phyloP scores from a whole-genome alignment of 768 basidiomycete species.

The Krasilnikovozyma curviuscula region DNA sequence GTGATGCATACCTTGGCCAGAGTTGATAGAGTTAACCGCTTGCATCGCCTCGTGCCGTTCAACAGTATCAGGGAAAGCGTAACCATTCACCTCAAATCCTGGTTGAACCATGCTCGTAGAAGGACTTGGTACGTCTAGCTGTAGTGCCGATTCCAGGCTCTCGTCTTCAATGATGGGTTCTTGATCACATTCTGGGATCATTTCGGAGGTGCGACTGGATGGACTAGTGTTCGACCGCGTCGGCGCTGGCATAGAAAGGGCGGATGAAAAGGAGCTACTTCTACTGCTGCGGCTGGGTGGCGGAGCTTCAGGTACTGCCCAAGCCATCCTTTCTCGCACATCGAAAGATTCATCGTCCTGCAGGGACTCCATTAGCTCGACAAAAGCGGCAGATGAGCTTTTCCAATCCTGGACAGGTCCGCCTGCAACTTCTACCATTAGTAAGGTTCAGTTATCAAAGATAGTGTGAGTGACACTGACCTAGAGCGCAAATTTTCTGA shows the following conservation, averaged over 20 bases:
- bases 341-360: conserved; percentile 7
- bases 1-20: too few species aligned
- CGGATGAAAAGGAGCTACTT: background rate
- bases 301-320: conserved; percentile 1
- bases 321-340: conserved; percentile 1
- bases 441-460: background rate
- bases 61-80: conserved; percentile 6
- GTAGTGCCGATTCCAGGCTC: background rate
- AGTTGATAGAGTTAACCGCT: too few species aligned
- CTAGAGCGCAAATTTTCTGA: conserved; percentile 26
- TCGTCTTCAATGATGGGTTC: background rate
- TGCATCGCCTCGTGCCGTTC: too few species aligned
- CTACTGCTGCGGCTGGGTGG: background rate
- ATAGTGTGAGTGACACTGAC: conserved; percentile 9
- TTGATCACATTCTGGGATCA: background rate
- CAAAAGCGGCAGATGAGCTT: too few species aligned
- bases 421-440: too few species aligned
- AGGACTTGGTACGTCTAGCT: conserved; percentile 7
- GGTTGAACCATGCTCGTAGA: background rate
- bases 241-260: background rate
- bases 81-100: conserved; percentile 2
- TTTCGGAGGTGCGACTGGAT: background rate
- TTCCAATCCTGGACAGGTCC: background rate
- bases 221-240: background rate
- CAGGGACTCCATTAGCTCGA: conserved; percentile 3